Evolutionary conservation across 768 basidiomycete species (phyloP).

Genomic region (Boletus pseudopeckii): DNA sequence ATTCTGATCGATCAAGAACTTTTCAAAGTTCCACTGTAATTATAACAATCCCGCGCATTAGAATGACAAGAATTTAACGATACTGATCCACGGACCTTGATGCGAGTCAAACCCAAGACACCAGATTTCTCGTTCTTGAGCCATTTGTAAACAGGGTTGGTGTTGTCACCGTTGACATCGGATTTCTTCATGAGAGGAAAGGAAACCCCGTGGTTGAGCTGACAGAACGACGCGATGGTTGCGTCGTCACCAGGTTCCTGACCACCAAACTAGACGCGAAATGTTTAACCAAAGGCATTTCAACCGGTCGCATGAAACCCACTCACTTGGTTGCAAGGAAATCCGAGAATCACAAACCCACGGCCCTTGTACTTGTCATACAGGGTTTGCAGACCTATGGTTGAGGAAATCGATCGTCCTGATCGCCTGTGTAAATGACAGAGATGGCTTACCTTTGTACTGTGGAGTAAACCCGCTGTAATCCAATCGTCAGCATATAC

Average conservation of each 20-base stretch:
- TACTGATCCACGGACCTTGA: slow-evolving; percentile 54
- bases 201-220: slow-evolving; percentile 80
- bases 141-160: slow-evolving; percentile 83
- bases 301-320: background rate
- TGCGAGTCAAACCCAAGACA: slow-evolving; percentile 63
- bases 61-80: background rate
- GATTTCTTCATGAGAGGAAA: slow-evolving; percentile 93
- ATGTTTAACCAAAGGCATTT: background rate
- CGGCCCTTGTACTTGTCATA: slow-evolving; percentile 79
- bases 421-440: background rate
- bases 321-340: slow-evolving; percentile 84
- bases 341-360: slow-evolving; percentile 78
- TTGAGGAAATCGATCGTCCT: background rate
- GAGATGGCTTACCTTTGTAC: slow-evolving; percentile 52
- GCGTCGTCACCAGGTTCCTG: slow-evolving; percentile 84
- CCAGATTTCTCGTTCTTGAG: slow-evolving; percentile 79
- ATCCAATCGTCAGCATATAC: background rate
- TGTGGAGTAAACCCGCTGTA: slow-evolving; percentile 80
- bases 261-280: slow-evolving; percentile 59
- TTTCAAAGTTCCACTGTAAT: slow-evolving; percentile 92
- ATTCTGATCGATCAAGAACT: slow-evolving; percentile 78
- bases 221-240: slow-evolving; percentile 72
- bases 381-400: slow-evolving; percentile 68
- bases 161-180: slow-evolving; percentile 84
- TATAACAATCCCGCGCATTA: background rate